Evolutionary conservation across 2,329 filamentous ascomycete species (phyloP), one percentile per base, ranked within the genome.

Genomic region (Claviceps fusiformis): DNA sequence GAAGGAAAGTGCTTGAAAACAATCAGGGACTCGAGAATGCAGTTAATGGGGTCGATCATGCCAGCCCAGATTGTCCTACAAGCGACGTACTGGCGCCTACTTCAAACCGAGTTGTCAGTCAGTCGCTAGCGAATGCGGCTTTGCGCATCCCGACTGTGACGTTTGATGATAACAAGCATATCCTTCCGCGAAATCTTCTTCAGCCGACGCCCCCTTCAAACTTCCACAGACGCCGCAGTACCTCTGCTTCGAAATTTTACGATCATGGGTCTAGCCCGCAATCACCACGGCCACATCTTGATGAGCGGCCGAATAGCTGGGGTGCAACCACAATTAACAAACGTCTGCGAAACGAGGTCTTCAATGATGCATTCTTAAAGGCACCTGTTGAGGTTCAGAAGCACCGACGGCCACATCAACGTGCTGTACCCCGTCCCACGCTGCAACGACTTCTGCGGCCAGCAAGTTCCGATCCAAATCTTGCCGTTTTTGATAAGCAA

Each of bases 261-360:
- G 37, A 57, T 37, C 29, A 56, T 54, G 27, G 46, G 8, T 33
- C 60, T 41, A 19, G 54, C 43, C 44, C 58, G 44, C 50, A 52
- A 29, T 59, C 61, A 47, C 47, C 55, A 39, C 63, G 72, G 54
- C 62, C 75, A 60, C 57, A 69, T 49, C 71, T 84, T 57, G 77
- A 81, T 29, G 75, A 81, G 47, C 73, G 78, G 24, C 78, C 81
- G 8, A 81, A 81, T 60, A 84, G 82, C 63, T 96, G 92, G 91
- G 91, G 92, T 8, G 89, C 90, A 17, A 96, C 91, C 0, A 91
- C 86, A 27, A 87, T 96, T 56, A 97, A 97, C 66, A 86, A 87
- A 62, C 83, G 85, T 57, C 71, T 97, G 44, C 85, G 91, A 57
- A 92, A 95, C 66, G 89, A 95, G 67, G 90, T 96, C 0, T 86